Conservation (phyloP, 2,329 filamentous ascomycete species). For the Penicillium palitans region DNA sequence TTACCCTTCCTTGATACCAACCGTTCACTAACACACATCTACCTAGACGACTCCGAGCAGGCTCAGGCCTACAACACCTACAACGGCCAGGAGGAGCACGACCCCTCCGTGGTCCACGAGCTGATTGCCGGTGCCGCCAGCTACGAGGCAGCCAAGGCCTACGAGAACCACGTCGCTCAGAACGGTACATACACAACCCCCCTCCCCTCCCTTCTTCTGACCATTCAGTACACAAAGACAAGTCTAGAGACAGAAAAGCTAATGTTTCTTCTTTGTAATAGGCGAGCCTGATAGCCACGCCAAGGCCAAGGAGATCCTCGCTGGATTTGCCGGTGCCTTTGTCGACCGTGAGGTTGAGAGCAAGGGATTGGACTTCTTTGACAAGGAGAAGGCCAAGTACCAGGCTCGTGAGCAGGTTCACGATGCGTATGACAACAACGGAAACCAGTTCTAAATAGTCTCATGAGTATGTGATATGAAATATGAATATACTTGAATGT, state of each 20-base stretch:
- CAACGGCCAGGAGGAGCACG: conserved; percentile 44
- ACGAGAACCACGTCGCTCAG: conserved; percentile 69
- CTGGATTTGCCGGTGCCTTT: conserved; percentile 72
- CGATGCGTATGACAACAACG: background rate
- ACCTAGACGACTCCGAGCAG: conserved; percentile 49
- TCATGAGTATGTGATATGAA: background rate
- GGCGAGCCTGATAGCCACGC: conserved; percentile 68
- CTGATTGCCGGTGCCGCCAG: conserved; percentile 72
- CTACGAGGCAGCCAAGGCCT: conserved; percentile 78
- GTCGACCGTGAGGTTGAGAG: conserved; percentile 73
- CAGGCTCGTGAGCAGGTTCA: conserved; percentile 45
- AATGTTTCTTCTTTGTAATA: conserved; percentile 29
- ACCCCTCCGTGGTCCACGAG: conserved; percentile 70
- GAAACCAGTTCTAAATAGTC: background rate
- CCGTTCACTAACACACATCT: background rate
- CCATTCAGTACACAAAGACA: no score
- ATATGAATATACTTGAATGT: background rate
- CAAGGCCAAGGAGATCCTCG: conserved; percentile 75
- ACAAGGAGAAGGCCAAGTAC: conserved; percentile 60
- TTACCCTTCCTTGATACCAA: conserved; percentile 48
- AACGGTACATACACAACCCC: conserved; percentile 54
- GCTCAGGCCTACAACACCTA: conserved; percentile 47
- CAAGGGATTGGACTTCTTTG: conserved; percentile 61
- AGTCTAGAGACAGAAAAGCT: no score
- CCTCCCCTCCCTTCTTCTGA: background rate